A percentile compares a stretch with the other conserved stretches of the same genome.
Evolutionary conservation across 176 grass and related monocot species (phyloP).

Genomic region (Tillandsia leiboldiana): DNA sequence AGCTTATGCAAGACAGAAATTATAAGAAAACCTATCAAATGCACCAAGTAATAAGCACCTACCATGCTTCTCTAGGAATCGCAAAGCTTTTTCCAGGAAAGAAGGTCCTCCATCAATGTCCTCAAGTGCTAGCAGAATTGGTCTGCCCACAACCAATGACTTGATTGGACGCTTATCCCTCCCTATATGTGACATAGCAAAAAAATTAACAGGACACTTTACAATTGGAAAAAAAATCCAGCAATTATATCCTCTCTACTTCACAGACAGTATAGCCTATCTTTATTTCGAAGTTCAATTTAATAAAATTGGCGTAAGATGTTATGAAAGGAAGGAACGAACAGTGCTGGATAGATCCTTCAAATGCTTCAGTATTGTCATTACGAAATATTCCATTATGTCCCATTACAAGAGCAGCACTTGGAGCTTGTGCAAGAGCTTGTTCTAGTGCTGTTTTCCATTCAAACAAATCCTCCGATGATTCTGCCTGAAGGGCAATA

Average conservation of each 20-base stretch:
- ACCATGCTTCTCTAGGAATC: constrained; percentile 98
- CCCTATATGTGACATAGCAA: constrained; percentile 42
- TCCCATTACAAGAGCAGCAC: constrained; percentile 97
- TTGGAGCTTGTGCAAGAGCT: constrained; percentile 96
- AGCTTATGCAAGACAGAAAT: not conserved
- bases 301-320: not conserved
- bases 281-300: not conserved
- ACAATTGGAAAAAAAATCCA: too few species aligned
- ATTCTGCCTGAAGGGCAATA: constrained; percentile 17
- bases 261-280: constrained; percentile 1
- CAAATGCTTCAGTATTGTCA: constrained; percentile 72
- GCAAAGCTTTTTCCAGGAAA: constrained; percentile 96
- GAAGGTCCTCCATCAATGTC: constrained; percentile 98
- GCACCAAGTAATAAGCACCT: constrained; percentile 9
- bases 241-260: too few species aligned
- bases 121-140: constrained; percentile 97
- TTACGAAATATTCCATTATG: constrained; percentile 99
- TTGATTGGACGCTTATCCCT: constrained; percentile 83
- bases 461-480: constrained; percentile 90
- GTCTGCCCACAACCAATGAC: constrained; percentile 87
- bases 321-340: not conserved
- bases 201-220: not conserved
- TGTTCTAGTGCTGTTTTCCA: constrained; percentile 97
- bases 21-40: not conserved
- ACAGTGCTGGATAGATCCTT: constrained; percentile 57